Percentiles rank a stretch among this genome's conserved stretches.
These are phyloP conservation scores for Termitomyces heimii DNA, from an alignment of 768 basidiomycete species.

Conservation along the genomic window DNA sequence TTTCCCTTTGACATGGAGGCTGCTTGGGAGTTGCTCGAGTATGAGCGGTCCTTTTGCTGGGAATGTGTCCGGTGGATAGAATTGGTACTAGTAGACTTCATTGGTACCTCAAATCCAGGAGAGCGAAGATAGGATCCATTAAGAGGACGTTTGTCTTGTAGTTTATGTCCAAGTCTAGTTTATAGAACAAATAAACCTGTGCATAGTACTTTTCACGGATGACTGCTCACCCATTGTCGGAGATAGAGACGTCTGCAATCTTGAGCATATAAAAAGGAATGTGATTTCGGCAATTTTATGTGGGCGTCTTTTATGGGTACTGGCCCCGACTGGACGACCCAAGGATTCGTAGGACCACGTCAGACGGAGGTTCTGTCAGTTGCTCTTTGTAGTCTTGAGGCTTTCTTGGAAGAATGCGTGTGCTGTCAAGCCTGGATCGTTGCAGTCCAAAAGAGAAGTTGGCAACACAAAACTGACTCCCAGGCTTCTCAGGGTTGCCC, in stretches of 20 bases:
- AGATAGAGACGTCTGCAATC: neutral
- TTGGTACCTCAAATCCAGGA: neutral
- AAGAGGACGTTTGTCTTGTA: neutral
- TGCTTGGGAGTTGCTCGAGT: constrained; percentile 3
- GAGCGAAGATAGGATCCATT: neutral
- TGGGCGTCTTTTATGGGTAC: neutral
- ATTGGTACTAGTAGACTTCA: neutral
- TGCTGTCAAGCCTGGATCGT: neutral
- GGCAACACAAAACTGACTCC: neutral
- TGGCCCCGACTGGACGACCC: neutral
- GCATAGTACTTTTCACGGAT: neutral
- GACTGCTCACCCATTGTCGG: constrained; percentile 9
- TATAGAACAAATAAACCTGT: neutral
- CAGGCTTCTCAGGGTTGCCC: neutral
- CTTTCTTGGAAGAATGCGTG: neutral
- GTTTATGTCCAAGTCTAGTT: constrained; percentile 2
- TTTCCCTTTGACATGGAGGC: neutral
- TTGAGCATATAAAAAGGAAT: neutral
- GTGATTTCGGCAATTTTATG: neutral
- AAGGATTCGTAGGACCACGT: neutral
- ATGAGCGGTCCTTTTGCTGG: neutral
- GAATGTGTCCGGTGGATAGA: neutral
- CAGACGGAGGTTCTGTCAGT: neutral
- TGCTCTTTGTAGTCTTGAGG: neutral
- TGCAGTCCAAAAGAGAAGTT: neutral